phyloP scores from a whole-genome alignment of 192 early-diverging fungal species.

The Chytriomyces sp. region DNA sequence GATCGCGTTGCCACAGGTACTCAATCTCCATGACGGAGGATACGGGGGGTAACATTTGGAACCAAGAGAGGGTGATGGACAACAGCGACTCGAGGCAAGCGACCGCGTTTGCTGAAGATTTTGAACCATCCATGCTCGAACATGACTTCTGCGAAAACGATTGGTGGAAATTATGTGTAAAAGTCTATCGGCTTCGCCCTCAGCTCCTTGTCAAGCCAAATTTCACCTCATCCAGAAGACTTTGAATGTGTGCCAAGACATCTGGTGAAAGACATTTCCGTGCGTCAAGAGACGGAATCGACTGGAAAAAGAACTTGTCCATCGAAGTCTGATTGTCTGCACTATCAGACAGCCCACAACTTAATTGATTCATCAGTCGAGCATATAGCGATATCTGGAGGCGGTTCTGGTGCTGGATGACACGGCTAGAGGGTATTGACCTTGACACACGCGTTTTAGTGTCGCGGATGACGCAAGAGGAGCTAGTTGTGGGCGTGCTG shows the following conservation, averaged over 20 bases:
- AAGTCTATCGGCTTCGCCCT: neutral
- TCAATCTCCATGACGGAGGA: constrained; percentile 6
- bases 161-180: neutral
- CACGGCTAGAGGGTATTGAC: neutral
- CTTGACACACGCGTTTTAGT: constrained; percentile 13
- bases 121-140: neutral
- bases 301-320: neutral
- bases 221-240: neutral
- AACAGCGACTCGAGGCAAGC: neutral
- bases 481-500: neutral
- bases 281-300: neutral
- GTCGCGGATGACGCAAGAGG: constrained; percentile 3
- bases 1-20: constrained; percentile 12
- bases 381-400: neutral
- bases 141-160: neutral
- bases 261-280: neutral
- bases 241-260: neutral
- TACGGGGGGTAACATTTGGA: constrained; percentile 4
- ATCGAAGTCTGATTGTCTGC: neutral
- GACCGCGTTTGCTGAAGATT: neutral
- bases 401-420: neutral
- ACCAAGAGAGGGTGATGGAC: constrained; percentile 1
- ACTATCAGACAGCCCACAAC: neutral
- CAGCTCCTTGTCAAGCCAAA: neutral
- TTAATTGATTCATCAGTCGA: constrained; percentile 1